Conservation (phyloP, 2,329 filamentous ascomycete genomes). For the Bipolaris victoriae region DNA sequence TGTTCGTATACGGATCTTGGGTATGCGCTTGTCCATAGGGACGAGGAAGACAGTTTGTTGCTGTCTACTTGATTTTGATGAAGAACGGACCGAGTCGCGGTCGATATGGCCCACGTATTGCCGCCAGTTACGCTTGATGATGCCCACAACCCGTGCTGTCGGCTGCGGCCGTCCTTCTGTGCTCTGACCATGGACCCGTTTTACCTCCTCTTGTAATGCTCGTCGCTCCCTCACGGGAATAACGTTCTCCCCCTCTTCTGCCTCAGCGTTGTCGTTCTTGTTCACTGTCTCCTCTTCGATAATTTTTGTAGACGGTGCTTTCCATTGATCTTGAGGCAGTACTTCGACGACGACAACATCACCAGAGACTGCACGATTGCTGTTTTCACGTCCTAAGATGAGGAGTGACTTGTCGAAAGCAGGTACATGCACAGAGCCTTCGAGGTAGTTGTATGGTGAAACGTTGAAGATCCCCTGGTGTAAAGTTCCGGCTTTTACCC, state of each 20-base stretch:
- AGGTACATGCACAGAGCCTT: slow-evolving; percentile 87
- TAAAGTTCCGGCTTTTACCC: slow-evolving; percentile 82
- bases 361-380: slow-evolving; percentile 90
- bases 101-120: slow-evolving; percentile 98
- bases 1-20: slow-evolving; percentile 92
- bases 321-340: slow-evolving; percentile 94
- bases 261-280: slow-evolving; percentile 91
- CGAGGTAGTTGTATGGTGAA: slow-evolving; percentile 96
- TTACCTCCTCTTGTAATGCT: slow-evolving; percentile 90
- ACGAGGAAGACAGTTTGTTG: slow-evolving; percentile 94
- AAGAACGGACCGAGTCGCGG: slow-evolving; percentile 77
- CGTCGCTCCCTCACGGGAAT: slow-evolving; percentile 86
- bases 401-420: slow-evolving; percentile 89
- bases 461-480: slow-evolving; percentile 97
- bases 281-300: slow-evolving; percentile 92
- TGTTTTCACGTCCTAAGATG: slow-evolving; percentile 90
- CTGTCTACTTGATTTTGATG: slow-evolving; percentile 76
- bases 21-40: slow-evolving; percentile 97
- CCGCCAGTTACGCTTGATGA: slow-evolving; percentile 95
- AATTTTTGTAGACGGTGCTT: slow-evolving; percentile 91
- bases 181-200: slow-evolving; percentile 77
- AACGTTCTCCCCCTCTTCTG: slow-evolving; percentile 73
- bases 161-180: slow-evolving; percentile 82
- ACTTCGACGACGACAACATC: slow-evolving; percentile 94
- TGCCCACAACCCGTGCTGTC: slow-evolving; percentile 87